Percentiles rank a stretch among this genome's conserved stretches.
Conservation (phyloP, 2,329 filamentous ascomycete species). For the Paecilomyces formosus region DNA sequence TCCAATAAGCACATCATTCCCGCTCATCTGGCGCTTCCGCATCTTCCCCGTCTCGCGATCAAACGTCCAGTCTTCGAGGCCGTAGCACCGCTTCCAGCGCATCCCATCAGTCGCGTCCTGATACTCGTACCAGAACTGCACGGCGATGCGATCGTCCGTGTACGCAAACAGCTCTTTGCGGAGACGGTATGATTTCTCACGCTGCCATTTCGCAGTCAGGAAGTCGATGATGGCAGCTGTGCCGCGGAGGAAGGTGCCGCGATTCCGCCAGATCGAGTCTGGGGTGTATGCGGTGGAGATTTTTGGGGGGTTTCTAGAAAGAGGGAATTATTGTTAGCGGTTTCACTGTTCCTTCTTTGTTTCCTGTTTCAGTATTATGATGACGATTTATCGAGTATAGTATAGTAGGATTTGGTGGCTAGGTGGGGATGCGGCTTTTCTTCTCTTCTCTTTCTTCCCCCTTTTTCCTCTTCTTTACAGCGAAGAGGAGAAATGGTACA, state of each 20-base stretch:
- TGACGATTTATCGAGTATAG: neutral
- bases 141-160: slow-evolving; percentile 66
- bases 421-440: neutral
- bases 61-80: slow-evolving; percentile 52
- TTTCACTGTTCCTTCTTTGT: neutral
- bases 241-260: slow-evolving; percentile 61
- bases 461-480: neutral
- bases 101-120: slow-evolving; percentile 54
- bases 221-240: slow-evolving; percentile 61
- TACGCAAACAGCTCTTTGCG: slow-evolving; percentile 82
- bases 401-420: neutral
- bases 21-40: slow-evolving; percentile 42
- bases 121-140: slow-evolving; percentile 89
- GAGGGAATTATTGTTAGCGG: neutral
- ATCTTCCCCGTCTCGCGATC: slow-evolving; percentile 37
- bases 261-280: slow-evolving; percentile 75
- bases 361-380: neutral
- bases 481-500: neutral
- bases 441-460: neutral
- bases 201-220: slow-evolving; percentile 65
- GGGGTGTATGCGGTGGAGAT: slow-evolving; percentile 68
- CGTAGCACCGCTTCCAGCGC: slow-evolving; percentile 82
- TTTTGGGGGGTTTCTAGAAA: slow-evolving; percentile 51
- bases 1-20: slow-evolving; percentile 38
- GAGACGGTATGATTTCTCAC: slow-evolving; percentile 63